These are phyloP conservation scores for Mycosphaerella sp. DNA, from an alignment of 2,329 filamentous ascomycete genomes.

Conservation along the genomic window DNA sequence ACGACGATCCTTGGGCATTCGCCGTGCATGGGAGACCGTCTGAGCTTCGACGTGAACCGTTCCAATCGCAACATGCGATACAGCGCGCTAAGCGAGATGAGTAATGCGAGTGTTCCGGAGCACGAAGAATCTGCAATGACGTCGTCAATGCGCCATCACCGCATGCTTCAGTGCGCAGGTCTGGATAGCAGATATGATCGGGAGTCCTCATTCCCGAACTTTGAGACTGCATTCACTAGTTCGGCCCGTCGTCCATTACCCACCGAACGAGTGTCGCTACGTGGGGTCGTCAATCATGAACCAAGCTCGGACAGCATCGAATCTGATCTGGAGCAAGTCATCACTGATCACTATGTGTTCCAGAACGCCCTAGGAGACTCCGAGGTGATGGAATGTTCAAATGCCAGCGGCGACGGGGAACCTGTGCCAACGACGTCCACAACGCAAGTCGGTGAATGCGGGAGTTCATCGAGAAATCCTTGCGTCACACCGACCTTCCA, in stretches of 20 bases:
- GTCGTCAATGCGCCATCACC: not conserved
- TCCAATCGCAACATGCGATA: slow-evolving; percentile 27
- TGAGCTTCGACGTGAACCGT: slow-evolving; percentile 23
- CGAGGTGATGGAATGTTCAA: not conserved
- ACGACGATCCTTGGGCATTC: slow-evolving; percentile 8
- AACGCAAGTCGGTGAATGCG: too few relatives aligned
- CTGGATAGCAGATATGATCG: not conserved
- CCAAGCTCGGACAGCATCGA: slow-evolving; percentile 17
- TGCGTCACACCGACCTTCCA: too few relatives aligned
- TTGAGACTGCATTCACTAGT: slow-evolving; percentile 1
- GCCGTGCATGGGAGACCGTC: slow-evolving; percentile 23
- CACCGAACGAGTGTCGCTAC: not conserved
- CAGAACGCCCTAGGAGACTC: slow-evolving; percentile 16
- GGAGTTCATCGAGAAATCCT: too few relatives aligned
- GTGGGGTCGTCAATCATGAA: not conserved
- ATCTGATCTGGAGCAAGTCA: slow-evolving; percentile 13
- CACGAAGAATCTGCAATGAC: not conserved
- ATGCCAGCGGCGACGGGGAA: too few relatives aligned
- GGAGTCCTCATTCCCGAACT: not conserved
- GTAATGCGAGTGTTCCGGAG: not conserved
- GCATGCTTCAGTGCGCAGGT: not conserved
- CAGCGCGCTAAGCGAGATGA: slow-evolving; percentile 20
- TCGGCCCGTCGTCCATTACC: not conserved
- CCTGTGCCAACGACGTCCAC: too few relatives aligned
- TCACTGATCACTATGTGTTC: slow-evolving; percentile 17